Percentiles rank a stretch among this genome's conserved stretches.
phyloP scores from a whole-genome alignment of 805 yeast genomes.

The Henningerozyma blattae region DNA sequence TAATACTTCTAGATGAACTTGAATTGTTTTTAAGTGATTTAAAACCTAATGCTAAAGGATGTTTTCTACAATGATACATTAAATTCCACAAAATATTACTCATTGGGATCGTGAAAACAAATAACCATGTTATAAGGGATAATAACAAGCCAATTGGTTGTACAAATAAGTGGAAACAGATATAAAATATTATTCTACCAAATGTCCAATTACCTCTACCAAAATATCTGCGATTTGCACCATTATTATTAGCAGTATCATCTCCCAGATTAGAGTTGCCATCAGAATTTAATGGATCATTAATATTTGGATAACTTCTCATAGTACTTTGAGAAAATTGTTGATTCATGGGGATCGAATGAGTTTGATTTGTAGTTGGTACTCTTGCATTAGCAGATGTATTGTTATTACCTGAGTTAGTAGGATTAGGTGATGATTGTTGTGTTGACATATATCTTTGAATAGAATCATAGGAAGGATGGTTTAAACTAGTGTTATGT shows the following conservation, averaged over 20 bases:
- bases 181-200: conserved; percentile 68
- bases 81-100: conserved; percentile 62
- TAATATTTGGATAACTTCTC: conserved; percentile 12
- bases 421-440: background rate
- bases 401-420: background rate
- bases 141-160: conserved; percentile 54
- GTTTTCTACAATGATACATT: conserved; percentile 70
- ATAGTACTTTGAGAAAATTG: background rate
- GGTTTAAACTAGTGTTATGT: conserved; percentile 2
- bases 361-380: background rate
- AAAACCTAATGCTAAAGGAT: conserved; percentile 81
- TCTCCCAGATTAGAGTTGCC: background rate
- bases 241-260: background rate
- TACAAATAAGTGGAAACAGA: conserved; percentile 53
- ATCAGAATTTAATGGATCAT: background rate
- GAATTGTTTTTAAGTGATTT: conserved; percentile 36
- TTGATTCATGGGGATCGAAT: background rate
- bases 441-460: conserved; percentile 18
- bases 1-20: conserved; percentile 7
- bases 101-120: conserved; percentile 89
- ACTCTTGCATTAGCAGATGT: background rate
- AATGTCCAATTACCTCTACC: conserved; percentile 89
- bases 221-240: conserved; percentile 40
- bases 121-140: conserved; percentile 59
- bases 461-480: conserved; percentile 18